Conservation (phyloP, 345 rosid genomes). For the Citrus reticulata region DNA sequence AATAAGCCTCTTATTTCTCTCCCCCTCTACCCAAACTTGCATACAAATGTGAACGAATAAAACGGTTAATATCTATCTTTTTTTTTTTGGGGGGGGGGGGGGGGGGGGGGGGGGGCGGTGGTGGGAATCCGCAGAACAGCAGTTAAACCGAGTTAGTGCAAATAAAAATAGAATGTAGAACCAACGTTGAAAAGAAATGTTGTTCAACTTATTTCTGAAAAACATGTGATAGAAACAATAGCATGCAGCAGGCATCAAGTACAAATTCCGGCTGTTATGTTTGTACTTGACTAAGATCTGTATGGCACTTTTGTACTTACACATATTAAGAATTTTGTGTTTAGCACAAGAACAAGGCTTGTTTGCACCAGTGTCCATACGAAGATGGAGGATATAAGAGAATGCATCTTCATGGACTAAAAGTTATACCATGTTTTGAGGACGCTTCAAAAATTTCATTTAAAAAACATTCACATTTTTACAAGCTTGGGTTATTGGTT, state of each 20-base stretch:
- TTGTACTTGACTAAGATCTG: neutral
- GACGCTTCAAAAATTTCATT: neutral
- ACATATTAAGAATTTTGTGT: neutral
- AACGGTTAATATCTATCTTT: neutral
- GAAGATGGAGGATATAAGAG: neutral
- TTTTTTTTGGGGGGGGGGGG: fast-evolving
- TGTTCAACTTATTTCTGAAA: neutral
- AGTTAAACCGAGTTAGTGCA: neutral
- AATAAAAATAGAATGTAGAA: neutral
- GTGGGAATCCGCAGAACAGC: neutral
- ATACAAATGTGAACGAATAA: neutral
- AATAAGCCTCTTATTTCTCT: neutral
- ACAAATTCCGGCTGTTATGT: neutral
- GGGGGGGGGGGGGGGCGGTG: no score
- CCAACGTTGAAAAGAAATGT: neutral
- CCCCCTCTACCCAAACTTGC: neutral
- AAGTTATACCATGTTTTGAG: neutral
- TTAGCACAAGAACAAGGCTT: neutral
- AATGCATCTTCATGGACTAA: neutral
- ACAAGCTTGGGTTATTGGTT: neutral
- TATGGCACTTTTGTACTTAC: neutral
- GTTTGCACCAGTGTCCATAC: neutral
- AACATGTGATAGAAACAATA: neutral
- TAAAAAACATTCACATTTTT: neutral
- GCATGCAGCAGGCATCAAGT: neutral